Evolutionary conservation across 2,329 filamentous ascomycete species (phyloP), one percentile per base, ranked within the genome.

Genomic region (Emmonsiellopsis sp.): DNA sequence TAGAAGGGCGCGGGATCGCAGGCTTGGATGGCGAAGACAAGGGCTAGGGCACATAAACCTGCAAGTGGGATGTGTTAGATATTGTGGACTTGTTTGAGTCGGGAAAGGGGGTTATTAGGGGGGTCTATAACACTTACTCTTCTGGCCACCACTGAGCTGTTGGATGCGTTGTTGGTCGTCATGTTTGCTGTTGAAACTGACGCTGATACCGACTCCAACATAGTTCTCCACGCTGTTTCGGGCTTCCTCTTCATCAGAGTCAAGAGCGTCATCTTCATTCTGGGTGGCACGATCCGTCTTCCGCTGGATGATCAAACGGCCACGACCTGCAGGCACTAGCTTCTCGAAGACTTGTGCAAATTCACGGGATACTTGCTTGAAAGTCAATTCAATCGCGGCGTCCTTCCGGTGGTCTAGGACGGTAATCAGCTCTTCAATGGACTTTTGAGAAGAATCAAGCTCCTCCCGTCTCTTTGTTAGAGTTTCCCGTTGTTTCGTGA

Each of bases 81-180:
- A 43, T 54, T n/a, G 10, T 45, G 42, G 11, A 51, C 13, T 47
- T 46, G 38, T 4, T 26, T 26, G 20, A 26, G 20, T 26, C 5
- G 20, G 7, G 8, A 47, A 32, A 40, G 34, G 38, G 31, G 30
- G 42, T 31, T n/a, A 47, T 49, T 26, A 26, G 20, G 20, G 20
- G 20, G 20, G 20, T 4, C 5, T 26, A 26, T 26, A 26, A 26
- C 34, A 74, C 85, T 79, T 73, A 90, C 89, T 95, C 80, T 98
- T 98, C 66, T 98, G 93, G 34, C 93, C 93, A 76, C 93, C 93
- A 62, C 88, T 94, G 58, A 98, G 82, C 71, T 98, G 93, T 72
- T 96, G 90, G 63, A 98, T 97, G 58, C 90, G 87, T 69, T 98
- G 93, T 71, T 98, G 93, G 67, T 98, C 93, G 63, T 98, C 93